Percentiles rank a stretch among this genome's conserved stretches.
Evolutionary conservation across 352 stramenopile genomes (phyloP).

Genomic region (Globisporangium middletonii): DNA sequence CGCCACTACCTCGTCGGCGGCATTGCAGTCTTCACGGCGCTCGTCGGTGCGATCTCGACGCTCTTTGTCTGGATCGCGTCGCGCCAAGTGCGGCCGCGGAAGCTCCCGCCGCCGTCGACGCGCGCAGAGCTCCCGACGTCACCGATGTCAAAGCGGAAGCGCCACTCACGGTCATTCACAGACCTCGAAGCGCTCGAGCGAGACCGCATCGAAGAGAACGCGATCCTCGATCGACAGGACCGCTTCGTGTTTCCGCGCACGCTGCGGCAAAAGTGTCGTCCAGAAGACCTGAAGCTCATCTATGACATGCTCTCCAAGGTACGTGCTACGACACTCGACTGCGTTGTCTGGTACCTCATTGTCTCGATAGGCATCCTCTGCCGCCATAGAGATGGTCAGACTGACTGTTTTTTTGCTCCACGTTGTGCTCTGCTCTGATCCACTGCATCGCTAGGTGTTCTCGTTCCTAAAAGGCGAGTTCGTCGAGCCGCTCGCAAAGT

Average conservation of each 20-base stretch:
- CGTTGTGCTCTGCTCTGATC: no score
- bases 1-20: constrained; percentile 43
- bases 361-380: no score
- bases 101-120: constrained; percentile 21
- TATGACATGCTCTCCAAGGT: constrained; percentile 74
- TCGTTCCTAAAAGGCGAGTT: constrained; percentile 71
- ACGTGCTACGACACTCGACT: constrained; percentile 1
- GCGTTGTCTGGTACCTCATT: neutral
- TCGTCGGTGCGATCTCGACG: constrained; percentile 34
- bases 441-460: constrained; percentile 29
- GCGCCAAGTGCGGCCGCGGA: constrained; percentile 63
- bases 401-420: neutral
- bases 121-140: constrained; percentile 40
- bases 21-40: constrained; percentile 33
- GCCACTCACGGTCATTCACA: constrained; percentile 68
- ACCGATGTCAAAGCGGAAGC: constrained; percentile 67
- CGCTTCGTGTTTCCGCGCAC: constrained; percentile 54
- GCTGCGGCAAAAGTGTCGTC: constrained; percentile 50
- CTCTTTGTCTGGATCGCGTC: constrained; percentile 83
- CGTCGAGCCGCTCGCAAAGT: constrained; percentile 46
- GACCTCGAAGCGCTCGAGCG: constrained; percentile 58
- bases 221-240: constrained; percentile 55
- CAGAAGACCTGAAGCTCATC: constrained; percentile 72
- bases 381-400: no score
- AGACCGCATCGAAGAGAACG: constrained; percentile 58